Evolutionary conservation across 2,329 filamentous ascomycete genomes (phyloP).

Genomic region (Lecanicillium sp.): DNA sequence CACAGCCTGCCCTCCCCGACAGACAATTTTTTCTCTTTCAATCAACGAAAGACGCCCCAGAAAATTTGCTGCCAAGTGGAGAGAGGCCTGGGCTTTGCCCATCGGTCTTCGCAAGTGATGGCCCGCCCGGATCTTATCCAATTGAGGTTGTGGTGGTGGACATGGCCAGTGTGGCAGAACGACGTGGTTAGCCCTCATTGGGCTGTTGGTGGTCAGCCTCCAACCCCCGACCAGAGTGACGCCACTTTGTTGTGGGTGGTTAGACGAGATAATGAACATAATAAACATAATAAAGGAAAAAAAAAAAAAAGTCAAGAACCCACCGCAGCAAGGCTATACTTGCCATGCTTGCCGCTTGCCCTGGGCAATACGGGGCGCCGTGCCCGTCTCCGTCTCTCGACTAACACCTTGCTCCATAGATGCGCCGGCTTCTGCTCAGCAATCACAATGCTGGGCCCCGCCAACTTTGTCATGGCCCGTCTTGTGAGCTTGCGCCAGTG

Average conservation of each 20-base stretch:
- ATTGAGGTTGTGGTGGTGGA: slow-evolving; percentile 11
- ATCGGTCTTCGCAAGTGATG: slow-evolving; percentile 12
- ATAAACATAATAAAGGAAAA: background rate
- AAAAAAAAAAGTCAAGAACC: slow-evolving; percentile 2
- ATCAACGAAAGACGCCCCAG: background rate
- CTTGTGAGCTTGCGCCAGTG: no score
- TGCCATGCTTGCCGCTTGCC: no score
- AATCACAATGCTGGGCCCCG: no score
- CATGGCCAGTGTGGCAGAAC: slow-evolving; percentile 13
- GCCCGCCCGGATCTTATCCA: slow-evolving; percentile 12
- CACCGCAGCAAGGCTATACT: slow-evolving; percentile 11
- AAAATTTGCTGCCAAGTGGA: slow-evolving; percentile 6
- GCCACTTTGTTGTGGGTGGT: slow-evolving; percentile 13
- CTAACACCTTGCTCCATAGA: no score
- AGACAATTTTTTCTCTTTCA: background rate
- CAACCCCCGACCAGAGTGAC: slow-evolving; percentile 10
- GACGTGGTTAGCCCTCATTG: slow-evolving; percentile 15
- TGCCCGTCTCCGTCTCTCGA: no score
- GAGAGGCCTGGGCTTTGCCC: slow-evolving; percentile 7
- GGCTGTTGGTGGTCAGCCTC: slow-evolving; percentile 9
- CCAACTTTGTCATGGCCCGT: no score
- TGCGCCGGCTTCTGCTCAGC: no score
- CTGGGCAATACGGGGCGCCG: no score
- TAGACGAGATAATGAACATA: background rate
- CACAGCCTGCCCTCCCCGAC: background rate